Evolutionary conservation across 306 rosid species (phyloP), one percentile per base, ranked within the genome.

Genomic region (Quercus berberidifolia): DNA sequence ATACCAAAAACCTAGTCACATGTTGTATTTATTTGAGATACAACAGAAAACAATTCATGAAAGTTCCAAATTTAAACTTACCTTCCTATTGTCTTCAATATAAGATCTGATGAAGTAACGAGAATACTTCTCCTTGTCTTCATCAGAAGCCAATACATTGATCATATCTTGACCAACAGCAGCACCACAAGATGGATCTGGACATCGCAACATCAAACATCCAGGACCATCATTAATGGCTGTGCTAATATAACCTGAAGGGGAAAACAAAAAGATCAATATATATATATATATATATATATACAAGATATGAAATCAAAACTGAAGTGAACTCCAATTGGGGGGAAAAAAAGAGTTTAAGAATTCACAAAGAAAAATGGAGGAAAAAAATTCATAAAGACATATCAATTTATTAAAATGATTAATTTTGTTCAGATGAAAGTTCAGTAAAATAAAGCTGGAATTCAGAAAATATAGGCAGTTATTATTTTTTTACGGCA

Each of bases 161-260:
- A 94, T 88, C 92, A 92, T 94, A 86, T 94, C 90, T 86, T 94
- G 93, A 83, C 85, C 90, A 83, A 94, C 90, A 84, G 91, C 91
- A 65, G 93, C 94, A 75, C 67, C 89, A 83, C 98, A 94, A 71
- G 92, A 80, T 73, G 98, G 98, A 79, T 94, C 97, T 55, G 98
- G 98, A 72, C 98, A 94, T 81, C 94, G 87, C 88, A 94, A 84
- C 89, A 86, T 87, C 83, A 94, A 87, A 88, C 97, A 92, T 78
- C 98, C 97, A 73, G 97, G 97, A 77, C 98, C 98, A 83, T 89
- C 97, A 78, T 87, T 92, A 80, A 94, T 92, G 80, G 98, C 81
- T 8, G 94, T 92, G 80, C 92, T 77, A 74, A 94, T 88, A 86
- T 94, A 94, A 46, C 94, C 97, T 88, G 65, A 43, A 79, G 41